These are phyloP conservation scores for Cyclotella cryptica DNA, from an alignment of 108 stramenopile genomes.

Conservation along the genomic window DNA sequence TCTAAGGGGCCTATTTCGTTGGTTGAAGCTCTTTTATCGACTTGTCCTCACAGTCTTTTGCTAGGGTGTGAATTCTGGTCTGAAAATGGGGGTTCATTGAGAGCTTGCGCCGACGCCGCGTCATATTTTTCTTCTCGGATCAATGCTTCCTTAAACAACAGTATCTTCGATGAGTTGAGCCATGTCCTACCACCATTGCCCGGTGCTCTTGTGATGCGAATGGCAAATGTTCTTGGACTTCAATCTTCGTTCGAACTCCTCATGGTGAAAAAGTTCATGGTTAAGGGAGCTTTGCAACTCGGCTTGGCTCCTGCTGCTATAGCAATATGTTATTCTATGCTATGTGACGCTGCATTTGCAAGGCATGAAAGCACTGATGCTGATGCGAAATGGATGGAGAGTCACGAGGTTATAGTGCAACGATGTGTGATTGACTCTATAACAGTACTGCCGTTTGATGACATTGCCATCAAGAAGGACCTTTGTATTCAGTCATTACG, in stretches of 20 bases:
- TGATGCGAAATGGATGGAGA: conserved; percentile 12
- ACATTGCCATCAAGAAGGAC: conserved; percentile 28
- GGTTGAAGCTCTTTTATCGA: conserved; percentile 54
- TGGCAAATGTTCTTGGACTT: conserved; percentile 68
- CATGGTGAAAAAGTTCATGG: conserved; percentile 59
- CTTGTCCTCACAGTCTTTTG: conserved; percentile 51
- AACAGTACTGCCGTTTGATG: background rate
- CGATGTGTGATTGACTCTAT: conserved; percentile 26
- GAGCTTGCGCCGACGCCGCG: conserved; percentile 49
- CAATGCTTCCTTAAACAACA: conserved; percentile 3
- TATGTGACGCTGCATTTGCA: conserved; percentile 52
- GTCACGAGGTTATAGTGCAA: conserved; percentile 21
- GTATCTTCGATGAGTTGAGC: conserved; percentile 15
- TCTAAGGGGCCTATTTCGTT: conserved; percentile 25
- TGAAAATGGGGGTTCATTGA: conserved; percentile 37
- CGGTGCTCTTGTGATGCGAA: conserved; percentile 64
- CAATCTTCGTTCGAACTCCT: conserved; percentile 37
- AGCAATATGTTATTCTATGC: conserved; percentile 65
- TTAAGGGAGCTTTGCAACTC: conserved; percentile 50
- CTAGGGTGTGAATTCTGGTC: conserved; percentile 69
- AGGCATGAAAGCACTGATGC: conserved; percentile 11
- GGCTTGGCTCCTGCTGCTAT: conserved; percentile 63
- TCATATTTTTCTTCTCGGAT: conserved; percentile 44
- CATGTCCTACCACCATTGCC: conserved; percentile 63
- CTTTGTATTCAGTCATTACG: conserved; percentile 28